Base-by-base conservation (phyloP, 1,139 yeast genomes). In the Scheffersomyces lignicola region DNA sequence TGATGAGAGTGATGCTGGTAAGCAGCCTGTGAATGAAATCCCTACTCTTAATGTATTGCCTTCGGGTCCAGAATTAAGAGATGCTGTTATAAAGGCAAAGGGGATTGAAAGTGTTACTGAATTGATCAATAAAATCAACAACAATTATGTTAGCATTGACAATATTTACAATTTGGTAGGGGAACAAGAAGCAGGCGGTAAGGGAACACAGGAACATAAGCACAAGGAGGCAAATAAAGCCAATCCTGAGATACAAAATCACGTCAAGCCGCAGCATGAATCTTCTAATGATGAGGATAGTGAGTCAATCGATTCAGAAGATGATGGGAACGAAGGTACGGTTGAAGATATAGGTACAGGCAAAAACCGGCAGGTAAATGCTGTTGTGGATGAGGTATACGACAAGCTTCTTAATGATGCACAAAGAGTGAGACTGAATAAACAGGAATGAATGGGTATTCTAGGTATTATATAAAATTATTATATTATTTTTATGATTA, bases 51-150 rank as follows among this genome's bases (percentile, higher is more conserved):
- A 64, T 37, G 64, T 64, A 33, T 65, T 83, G 34, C 90, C 90
- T 1, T 78, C 90, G 0, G 95, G 95, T 13, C 72, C 81, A 3
- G 89, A 84, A 52, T 63, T 86, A 26, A 67, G 95, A 40, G 86
- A 82, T 41, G 89, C 92, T 0, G 81, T 84, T 30, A 79, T 84
- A 35, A 77, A 78, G 37, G 90, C 90, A 3, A 84, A 84, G 50
- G 94, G 94, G 37, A 77, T 83, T 36, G 81, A 80, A 41, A 76
- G 84, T 13, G 85, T 85, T 5, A 73, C 75, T 10, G 88, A 83
- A 40, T 69, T 85, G 47, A 83, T 87, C 49, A 78, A 73, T 36
- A 81, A 77, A 46, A 83, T 86, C 35, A 78, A 76, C 48, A 65
- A 60, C 35, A 69, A 78, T 39, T 52, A 77, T 23, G 64, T 76